These are phyloP conservation scores for Trebouxia sp. DNA, from an alignment of 139 green algal species.

Conservation along the genomic window DNA sequence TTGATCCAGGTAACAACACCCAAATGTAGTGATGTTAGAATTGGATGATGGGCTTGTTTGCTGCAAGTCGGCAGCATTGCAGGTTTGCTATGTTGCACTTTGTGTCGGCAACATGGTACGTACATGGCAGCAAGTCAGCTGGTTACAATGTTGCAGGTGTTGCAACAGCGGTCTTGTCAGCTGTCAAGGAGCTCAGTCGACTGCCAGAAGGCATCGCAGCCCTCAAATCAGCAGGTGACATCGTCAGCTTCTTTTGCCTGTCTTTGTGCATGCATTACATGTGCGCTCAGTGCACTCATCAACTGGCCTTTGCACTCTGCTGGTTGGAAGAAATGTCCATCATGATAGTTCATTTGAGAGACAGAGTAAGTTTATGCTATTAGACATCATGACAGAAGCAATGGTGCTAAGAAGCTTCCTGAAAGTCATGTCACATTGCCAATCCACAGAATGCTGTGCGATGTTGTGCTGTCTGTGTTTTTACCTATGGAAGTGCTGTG, in stretches of 20 bases:
- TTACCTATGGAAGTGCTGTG: no score
- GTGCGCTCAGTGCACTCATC: neutral
- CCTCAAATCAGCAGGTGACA: conserved; percentile 4
- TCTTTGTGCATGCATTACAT: neutral
- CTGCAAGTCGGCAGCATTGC: no score
- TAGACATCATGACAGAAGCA: neutral
- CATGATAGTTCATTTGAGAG: neutral
- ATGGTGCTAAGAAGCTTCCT: neutral
- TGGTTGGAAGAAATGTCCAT: no score
- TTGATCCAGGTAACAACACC: conserved; percentile 11
- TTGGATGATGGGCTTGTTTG: no score
- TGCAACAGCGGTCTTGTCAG: neutral
- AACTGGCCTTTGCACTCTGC: no score
- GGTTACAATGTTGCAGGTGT: conserved; percentile 23
- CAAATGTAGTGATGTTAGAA: no score
- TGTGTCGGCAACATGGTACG: no score
- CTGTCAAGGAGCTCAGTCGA: neutral
- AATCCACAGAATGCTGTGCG: neutral
- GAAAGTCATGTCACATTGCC: neutral
- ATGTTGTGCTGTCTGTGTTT: no score
- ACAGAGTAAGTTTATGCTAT: neutral
- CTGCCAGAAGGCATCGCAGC: neutral
- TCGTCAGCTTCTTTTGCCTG: neutral
- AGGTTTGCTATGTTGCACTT: no score
- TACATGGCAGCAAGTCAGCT: no score